Evolutionary conservation across 345 rosid genomes (phyloP), one percentile per base, ranked within the genome.

Genomic region (Leavenworthia alabamica): DNA sequence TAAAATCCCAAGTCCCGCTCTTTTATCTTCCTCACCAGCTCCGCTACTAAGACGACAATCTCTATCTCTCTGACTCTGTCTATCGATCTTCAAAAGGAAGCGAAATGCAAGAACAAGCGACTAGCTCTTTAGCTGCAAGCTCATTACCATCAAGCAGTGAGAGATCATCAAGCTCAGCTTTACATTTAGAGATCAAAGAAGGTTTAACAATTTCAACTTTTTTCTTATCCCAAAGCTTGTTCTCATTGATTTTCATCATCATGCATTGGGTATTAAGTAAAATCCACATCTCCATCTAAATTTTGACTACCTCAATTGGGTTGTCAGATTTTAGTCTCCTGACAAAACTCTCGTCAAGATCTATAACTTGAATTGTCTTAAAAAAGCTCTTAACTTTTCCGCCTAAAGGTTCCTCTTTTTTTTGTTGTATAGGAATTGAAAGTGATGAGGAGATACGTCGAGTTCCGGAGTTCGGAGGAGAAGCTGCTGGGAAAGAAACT

Each of bases 361-460:
- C 69, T 60, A 42, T n/a, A n/a, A n/a, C n/a, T n/a, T n/a, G n/a
- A n/a, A n/a, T n/a, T n/a, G 8, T 8, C 8, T 32, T 67, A 6
- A 5, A 53, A 53, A 66, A 60, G 7, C 33, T 11, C 39, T 23
- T 22, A 24, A 58, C 41, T 20, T 56, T 53, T 52, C 9, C 11
- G 27, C 12, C n/a, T 14, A 1, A 7, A 37, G 14, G 14, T 56
- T 55, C 7, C 49, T 36, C 41, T 62, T 26, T 58, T 40, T 62
- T 26, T 58, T 40, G 12, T 2, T 12, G 2, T 1, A 9, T 47
- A 93, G 99, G 95, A 6, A 60, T 94, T 66, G 97, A 94, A 73
- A 94, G 99, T 33, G 99, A 94, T 48, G 97, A 94, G 71, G 99
- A 94, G 84, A 88, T 86, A 67, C 77, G 97, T 43, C 82, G 95